Percentiles rank a stretch among this genome's conserved stretches.
phyloP scores from a whole-genome alignment of 2,329 filamentous ascomycete species.

The Venturia asperata region DNA sequence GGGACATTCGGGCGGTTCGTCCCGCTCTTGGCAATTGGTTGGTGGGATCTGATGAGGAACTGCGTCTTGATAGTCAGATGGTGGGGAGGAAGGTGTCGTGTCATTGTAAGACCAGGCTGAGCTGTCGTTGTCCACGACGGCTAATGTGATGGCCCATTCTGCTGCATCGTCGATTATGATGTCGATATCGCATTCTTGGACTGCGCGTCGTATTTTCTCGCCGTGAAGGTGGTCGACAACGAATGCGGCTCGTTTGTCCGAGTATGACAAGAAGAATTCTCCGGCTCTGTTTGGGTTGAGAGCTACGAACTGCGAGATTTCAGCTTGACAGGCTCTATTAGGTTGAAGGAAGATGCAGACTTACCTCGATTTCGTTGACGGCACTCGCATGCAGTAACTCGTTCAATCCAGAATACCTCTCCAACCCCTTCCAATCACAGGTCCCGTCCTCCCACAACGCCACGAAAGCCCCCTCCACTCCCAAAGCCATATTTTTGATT shows the following conservation, averaged over 20 bases:
- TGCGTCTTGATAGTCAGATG: constrained; percentile 1
- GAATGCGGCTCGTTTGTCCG: constrained; percentile 3
- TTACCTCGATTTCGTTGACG: constrained; percentile 2
- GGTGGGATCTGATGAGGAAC: not conserved
- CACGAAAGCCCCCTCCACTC: not conserved
- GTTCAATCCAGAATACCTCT: constrained; percentile 1
- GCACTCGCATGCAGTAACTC: not conserved
- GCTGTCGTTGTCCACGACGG: constrained; percentile 3
- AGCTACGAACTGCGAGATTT: not conserved
- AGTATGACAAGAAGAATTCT: constrained; percentile 5
- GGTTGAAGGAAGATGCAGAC: not conserved
- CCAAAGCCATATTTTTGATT: not conserved
- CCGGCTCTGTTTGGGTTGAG: constrained; percentile 4
- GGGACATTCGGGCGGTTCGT: constrained; percentile 9
- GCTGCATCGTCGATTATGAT: not conserved
- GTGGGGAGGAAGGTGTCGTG: not conserved
- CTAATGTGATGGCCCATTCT: constrained; percentile 4
- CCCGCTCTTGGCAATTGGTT: not conserved
- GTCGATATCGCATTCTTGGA: not conserved
- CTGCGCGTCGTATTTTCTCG: constrained; percentile 6
- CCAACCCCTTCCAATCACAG: constrained; percentile 1
- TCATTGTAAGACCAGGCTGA: not conserved
- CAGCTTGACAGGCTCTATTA: not conserved
- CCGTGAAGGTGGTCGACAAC: not conserved
- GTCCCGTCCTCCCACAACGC: constrained; percentile 10